Evolutionary conservation across 768 basidiomycete genomes (phyloP).

Genomic region (Pilatotrama ljubarskyi): DNA sequence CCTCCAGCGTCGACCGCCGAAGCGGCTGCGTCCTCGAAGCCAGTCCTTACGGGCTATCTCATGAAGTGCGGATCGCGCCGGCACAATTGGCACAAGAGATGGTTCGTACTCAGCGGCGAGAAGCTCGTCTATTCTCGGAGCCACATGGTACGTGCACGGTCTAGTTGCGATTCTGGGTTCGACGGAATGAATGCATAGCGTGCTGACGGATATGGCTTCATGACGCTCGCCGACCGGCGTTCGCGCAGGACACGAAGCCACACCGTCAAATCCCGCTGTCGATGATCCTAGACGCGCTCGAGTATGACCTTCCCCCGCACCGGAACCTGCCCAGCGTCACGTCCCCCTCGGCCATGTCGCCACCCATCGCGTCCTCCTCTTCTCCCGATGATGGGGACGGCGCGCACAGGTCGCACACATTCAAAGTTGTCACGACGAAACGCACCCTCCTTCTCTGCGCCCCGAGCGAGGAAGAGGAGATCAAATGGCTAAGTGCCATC

Average conservation of each 20-base stretch:
- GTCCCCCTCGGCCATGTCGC: conserved; percentile 35
- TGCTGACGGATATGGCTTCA: conserved; percentile 12
- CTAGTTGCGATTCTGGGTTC: conserved; percentile 12
- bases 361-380: conserved; percentile 27
- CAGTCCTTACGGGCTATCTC: conserved; percentile 85
- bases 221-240: conserved; percentile 10
- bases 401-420: conserved; percentile 59
- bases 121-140: conserved; percentile 85
- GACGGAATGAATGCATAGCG: neutral
- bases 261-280: conserved; percentile 84
- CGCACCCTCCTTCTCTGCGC: conserved; percentile 87
- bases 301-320: conserved; percentile 68
- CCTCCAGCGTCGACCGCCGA: conserved; percentile 26
- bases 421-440: conserved; percentile 97
- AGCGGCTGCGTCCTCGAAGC: conserved; percentile 63
- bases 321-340: conserved; percentile 36
- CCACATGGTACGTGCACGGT: conserved; percentile 79
- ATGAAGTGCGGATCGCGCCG: conserved; percentile 96
- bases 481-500: conserved; percentile 95
- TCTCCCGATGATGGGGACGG: conserved; percentile 43
- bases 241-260: conserved; percentile 78
- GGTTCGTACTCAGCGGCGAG: conserved; percentile 93
- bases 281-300: conserved; percentile 89
- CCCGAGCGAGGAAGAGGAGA: conserved; percentile 96
- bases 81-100: conserved; percentile 94